Evolutionary conservation across 257 asterid species (phyloP), one percentile per base, ranked within the genome.

Genomic region (Lithospermum erythrorhizon): DNA sequence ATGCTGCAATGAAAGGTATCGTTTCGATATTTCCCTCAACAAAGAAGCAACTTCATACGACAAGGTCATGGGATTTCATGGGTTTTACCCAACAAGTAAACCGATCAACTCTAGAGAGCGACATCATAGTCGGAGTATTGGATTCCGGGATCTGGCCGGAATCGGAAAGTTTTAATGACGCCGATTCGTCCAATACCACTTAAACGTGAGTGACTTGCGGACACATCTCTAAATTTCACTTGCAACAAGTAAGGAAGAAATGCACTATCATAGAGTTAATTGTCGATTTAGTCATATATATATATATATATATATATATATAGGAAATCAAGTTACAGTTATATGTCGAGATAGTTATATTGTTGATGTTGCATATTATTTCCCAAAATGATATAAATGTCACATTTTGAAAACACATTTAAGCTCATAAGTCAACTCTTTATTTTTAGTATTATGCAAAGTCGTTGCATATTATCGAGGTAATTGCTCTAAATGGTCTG

Each of bases 91-190:
- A 57, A 56, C 74, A 60, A 75, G 18, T 53, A 62, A 56, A 56
- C n/a, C 69, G 65, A 55, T 65, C 75, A 29, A 32, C 58, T 1
- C 68, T 30, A 15, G 73, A 71, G 61, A 65, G 73, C 16, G 79
- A 82, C 20, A 77, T 77, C 45, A 69, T 80, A 22, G 62, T 82
- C 29, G 89, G 79, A 37, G 58, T 82, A 62, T 57, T 82, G 0
- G 86, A 82, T 68, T 73, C 73, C 15, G 86, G 85, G 58, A 66
- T 79, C 27, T 84, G 88, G 86, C 93, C 93, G 0, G 93, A 81
- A 73, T 85, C 80, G 54, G 86, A 84, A 7, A 81, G 86, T 68
- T 84, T 84, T 70, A 75, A 68, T 6, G 88, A 81, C 76, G 24
- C 68, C 0, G 76, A 72, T 73, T 17, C 59, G 77, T 56, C 67